A percentile compares a stretch with the other conserved stretches of the same genome.
phyloP scores from a whole-genome alignment of 257 asterid species.

The Salvia rosmarinus region DNA sequence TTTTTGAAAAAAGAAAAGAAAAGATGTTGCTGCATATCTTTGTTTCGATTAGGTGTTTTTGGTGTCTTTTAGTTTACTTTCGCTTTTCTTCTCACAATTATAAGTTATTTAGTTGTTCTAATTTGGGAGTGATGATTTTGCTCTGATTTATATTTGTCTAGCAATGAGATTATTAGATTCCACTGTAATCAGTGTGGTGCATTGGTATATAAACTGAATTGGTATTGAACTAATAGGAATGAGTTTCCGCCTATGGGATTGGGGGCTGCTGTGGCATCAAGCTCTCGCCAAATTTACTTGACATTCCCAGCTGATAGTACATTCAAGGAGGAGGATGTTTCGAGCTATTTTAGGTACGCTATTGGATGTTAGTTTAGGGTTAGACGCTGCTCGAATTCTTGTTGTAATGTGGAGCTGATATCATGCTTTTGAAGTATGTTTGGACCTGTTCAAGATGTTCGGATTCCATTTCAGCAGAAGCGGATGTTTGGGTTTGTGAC shows the following conservation, averaged over 20 bases:
- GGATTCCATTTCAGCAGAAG: conserved; percentile 98
- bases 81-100: background rate
- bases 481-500: conserved; percentile 98
- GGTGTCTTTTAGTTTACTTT: background rate
- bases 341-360: conserved; percentile 76
- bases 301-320: conserved; percentile 97
- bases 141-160: too few species aligned
- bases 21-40: conserved; percentile 14
- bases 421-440: conserved; percentile 53
- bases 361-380: conserved; percentile 1
- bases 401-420: conserved; percentile 18
- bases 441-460: conserved; percentile 98
- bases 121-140: background rate
- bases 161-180: too few species aligned
- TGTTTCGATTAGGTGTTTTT: conserved; percentile 15
- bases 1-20: conserved; percentile 16
- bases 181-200: too few species aligned
- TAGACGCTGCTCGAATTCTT: background rate
- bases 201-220: conserved; percentile 46
- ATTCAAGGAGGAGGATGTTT: conserved; percentile 94
- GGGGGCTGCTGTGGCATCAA: conserved; percentile 52
- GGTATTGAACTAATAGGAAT: conserved; percentile 45
- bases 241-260: conserved; percentile 63
- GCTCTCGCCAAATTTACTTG: conserved; percentile 83
- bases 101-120: background rate